A percentile compares a stretch with the other conserved stretches of the same genome.
Conservation (phyloP, 1,139 yeast genomes). For the Saccharomycopsis hybrid region DNA sequence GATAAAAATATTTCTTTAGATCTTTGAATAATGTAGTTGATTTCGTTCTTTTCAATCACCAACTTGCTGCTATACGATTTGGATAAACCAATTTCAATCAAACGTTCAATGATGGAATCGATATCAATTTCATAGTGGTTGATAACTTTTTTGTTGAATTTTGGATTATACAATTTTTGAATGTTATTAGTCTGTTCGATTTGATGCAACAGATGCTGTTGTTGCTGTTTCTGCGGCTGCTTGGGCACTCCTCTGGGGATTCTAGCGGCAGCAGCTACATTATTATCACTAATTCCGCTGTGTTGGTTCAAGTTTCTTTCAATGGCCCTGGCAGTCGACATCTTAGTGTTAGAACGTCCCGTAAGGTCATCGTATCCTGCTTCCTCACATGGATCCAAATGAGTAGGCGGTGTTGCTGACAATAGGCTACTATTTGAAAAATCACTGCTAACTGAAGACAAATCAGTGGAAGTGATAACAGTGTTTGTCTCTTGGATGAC, state of each 20-base stretch:
- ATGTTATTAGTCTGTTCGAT: constrained; percentile 6
- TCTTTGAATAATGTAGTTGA: constrained; percentile 57
- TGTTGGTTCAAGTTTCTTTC: no score
- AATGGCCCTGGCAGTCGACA: neutral
- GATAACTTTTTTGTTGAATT: constrained; percentile 20
- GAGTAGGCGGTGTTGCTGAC: constrained; percentile 11
- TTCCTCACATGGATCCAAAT: constrained; percentile 3
- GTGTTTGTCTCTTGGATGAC: neutral
- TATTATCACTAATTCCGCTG: no score
- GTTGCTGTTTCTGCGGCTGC: constrained; percentile 1
- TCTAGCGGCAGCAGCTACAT: neutral
- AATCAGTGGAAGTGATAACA: constrained; percentile 4
- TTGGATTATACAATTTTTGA: constrained; percentile 18
- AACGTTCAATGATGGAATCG: constrained; percentile 49
- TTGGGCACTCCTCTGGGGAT: neutral
- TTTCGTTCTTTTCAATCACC: constrained; percentile 35
- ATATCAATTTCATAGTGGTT: constrained; percentile 35
- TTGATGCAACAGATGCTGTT: neutral
- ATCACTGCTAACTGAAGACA: constrained; percentile 13
- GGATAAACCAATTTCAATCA: constrained; percentile 41
- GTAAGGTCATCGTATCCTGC: no score
- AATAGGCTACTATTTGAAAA: constrained; percentile 8
- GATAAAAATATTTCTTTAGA: constrained; percentile 64
- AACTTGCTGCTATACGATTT: constrained; percentile 38
- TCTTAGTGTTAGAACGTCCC: no score